Percentiles rank a stretch among this genome's conserved stretches.
These are phyloP conservation scores for Yarrowia keelungensis DNA, from an alignment of 805 yeast species.

Conservation along the genomic window DNA sequence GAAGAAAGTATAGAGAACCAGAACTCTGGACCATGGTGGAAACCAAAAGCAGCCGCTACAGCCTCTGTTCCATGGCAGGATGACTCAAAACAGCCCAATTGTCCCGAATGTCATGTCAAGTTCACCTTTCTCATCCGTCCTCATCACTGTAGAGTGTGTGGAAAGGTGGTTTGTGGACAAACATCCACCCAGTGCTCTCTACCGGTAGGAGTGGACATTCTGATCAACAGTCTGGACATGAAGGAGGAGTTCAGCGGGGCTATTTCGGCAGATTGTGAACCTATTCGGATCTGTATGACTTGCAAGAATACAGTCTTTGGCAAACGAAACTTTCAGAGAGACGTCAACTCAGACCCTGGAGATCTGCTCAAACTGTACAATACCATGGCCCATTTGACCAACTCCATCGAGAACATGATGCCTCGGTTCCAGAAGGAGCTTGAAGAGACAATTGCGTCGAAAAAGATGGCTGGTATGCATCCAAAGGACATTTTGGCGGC, in stretches of 20 bases:
- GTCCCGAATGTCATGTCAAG: conserved; percentile 66
- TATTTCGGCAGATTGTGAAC: conserved; percentile 40
- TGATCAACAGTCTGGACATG: conserved; percentile 47
- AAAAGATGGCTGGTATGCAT: conserved; percentile 49
- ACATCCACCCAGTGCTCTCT: conserved; percentile 69
- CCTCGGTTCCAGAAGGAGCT: conserved; percentile 56
- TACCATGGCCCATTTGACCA: conserved; percentile 14
- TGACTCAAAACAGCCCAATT: conserved; percentile 56
- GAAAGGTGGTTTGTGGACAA: conserved; percentile 79
- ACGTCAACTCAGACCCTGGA: conserved; percentile 50
- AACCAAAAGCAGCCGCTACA: conserved; percentile 30
- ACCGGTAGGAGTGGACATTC: conserved; percentile 61
- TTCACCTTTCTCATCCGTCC: conserved; percentile 70
- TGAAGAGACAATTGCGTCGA: conserved; percentile 43
- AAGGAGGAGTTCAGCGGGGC: conserved; percentile 27
- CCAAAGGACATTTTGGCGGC: conserved; percentile 48
- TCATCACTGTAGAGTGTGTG: conserved; percentile 94
- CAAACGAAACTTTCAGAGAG: conserved; percentile 59
- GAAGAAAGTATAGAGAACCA: conserved; percentile 41
- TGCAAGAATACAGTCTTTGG: conserved; percentile 72
- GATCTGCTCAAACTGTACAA: conserved; percentile 24
- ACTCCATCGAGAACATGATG: conserved; percentile 42
- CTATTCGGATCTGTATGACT: conserved; percentile 63
- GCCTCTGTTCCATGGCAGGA: conserved; percentile 68
- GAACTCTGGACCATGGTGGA: conserved; percentile 40